Evolutionary conservation across 75 land plant genomes (phyloP).

Genomic region (Larix kaempferi): DNA sequence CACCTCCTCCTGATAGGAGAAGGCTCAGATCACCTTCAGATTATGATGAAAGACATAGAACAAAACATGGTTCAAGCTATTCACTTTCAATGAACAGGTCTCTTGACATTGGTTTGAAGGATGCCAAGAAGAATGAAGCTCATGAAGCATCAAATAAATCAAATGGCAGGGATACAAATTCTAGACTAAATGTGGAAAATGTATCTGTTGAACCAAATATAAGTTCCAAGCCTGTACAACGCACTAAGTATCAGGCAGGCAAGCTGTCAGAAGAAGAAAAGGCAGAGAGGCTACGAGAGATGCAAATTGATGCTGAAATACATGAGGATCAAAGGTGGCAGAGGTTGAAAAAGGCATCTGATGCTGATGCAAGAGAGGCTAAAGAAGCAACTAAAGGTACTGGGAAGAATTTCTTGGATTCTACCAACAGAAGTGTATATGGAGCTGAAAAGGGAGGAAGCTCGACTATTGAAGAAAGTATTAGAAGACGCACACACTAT

Average conservation of each 20-base stretch:
- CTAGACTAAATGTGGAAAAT: background rate
- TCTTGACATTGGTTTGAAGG: no score
- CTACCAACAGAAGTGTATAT: slow-evolving; percentile 68
- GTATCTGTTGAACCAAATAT: background rate
- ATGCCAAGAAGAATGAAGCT: no score
- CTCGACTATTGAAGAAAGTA: slow-evolving; percentile 83
- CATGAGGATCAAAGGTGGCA: slow-evolving; percentile 98
- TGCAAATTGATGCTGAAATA: slow-evolving; percentile 85
- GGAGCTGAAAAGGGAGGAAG: slow-evolving; percentile 78
- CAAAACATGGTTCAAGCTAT: no score
- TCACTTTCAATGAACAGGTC: no score
- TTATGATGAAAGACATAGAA: no score
- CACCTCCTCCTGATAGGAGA: background rate
- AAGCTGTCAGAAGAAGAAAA: slow-evolving; percentile 86
- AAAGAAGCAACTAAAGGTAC: slow-evolving; percentile 13
- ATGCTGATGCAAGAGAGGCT: slow-evolving; percentile 66
- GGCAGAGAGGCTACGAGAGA: slow-evolving; percentile 66
- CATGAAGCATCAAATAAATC: background rate
- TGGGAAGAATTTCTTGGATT: slow-evolving; percentile 71
- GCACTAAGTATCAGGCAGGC: slow-evolving; percentile 23
- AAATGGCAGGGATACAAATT: slow-evolving; percentile 11
- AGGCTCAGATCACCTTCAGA: background rate
- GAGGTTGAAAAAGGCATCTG: slow-evolving; percentile 79
- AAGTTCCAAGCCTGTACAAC: slow-evolving; percentile 13
- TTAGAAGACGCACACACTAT: slow-evolving; percentile 76